Base-by-base conservation (phyloP, 202 grass and related monocot species). In the Tripidium arundinaceum region DNA sequence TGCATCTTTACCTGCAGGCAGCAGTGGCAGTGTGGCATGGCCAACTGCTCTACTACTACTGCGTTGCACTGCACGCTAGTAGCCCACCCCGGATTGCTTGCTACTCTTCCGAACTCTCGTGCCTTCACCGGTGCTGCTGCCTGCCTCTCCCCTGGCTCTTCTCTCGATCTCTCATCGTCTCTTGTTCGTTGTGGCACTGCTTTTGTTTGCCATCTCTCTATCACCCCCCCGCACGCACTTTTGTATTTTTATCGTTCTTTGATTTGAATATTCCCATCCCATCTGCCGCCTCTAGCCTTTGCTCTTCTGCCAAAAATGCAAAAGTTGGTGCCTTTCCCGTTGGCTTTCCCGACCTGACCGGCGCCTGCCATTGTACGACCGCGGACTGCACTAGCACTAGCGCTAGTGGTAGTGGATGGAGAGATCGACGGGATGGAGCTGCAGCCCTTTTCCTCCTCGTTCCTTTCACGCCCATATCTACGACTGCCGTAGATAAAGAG, bases 251-350 rank as follows among this genome's bases (percentile, higher is more conserved):
- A 15, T 69, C 65, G 8, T 22, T 8, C 11, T 7, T 75, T 71
- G 29, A 31, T n/a, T n/a, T 82, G 82, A 76, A 85, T 85, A 89
- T 89, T 78, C 78, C 63, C 73, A 37, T 81, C 59, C 66, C 83
- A 66, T 42, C 71, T 58, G 82, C 77, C 68, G 70, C 81, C 76
- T 81, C 71, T 77, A 77, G 45, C 65, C 77, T 65, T 72, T 81
- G 77, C 38, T 47, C 74, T 37, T 0, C 70, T 47, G 64, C 14
- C 47, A 68, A 81, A 89, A 89, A 85, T 86, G 78, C 67, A 78
- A 74, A 85, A 85, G 83, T 34, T 66, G 60, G 66, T 42, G 74
- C 73, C 87, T 89, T 89, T 89, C 87, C 39, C 9, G 83, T 61
- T 85, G 78, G 66, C 73, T 89, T 89, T 89, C 60, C 22, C 87